Conservation (phyloP, 2,329 filamentous ascomycete species). For the Emergomyces orientalis region DNA sequence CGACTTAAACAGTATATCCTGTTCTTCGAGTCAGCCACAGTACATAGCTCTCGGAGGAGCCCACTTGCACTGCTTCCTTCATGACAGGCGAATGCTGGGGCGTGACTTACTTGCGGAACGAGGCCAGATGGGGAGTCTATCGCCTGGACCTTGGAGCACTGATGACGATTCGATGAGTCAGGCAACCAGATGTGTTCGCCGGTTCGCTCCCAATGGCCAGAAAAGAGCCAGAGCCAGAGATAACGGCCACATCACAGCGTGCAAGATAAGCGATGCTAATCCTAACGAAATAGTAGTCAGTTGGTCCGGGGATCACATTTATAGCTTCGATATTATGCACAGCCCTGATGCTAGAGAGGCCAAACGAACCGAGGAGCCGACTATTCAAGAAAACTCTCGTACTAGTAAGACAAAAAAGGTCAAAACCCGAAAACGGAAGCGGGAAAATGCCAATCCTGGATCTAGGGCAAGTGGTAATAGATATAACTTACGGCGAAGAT, state of each 20-base stretch:
- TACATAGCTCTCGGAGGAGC: conserved; percentile 62
- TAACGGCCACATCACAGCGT: conserved; percentile 58
- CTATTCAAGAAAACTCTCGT: conserved; percentile 20
- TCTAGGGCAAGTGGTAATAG: conserved; percentile 36
- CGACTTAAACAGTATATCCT: conserved; percentile 60
- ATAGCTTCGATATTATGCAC: conserved; percentile 55
- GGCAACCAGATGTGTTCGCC: conserved; percentile 56
- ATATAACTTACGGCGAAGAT: conserved; percentile 42
- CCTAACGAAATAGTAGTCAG: conserved; percentile 60
- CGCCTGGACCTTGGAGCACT: conserved; percentile 34
- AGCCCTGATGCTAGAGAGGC: conserved; percentile 47
- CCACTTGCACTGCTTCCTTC: conserved; percentile 59
- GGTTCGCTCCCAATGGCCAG: conserved; percentile 56
- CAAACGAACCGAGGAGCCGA: conserved; percentile 22
- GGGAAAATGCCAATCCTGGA: conserved; percentile 40
- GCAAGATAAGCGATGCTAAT: conserved; percentile 60
- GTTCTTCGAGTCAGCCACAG: conserved; percentile 56
- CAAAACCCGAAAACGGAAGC: conserved; percentile 49
- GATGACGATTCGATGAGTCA: conserved; percentile 49
- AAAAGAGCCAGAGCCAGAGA: conserved; percentile 38
- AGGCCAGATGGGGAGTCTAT: conserved; percentile 36
- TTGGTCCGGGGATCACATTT: conserved; percentile 59
- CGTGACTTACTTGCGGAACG: conserved; percentile 48
- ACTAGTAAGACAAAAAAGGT: conserved; percentile 28
- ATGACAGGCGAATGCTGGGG: conserved; percentile 59